phyloP scores from a whole-genome alignment of 2,329 filamentous ascomycete species.

The Hymenotorrendiella dingleyae region DNA sequence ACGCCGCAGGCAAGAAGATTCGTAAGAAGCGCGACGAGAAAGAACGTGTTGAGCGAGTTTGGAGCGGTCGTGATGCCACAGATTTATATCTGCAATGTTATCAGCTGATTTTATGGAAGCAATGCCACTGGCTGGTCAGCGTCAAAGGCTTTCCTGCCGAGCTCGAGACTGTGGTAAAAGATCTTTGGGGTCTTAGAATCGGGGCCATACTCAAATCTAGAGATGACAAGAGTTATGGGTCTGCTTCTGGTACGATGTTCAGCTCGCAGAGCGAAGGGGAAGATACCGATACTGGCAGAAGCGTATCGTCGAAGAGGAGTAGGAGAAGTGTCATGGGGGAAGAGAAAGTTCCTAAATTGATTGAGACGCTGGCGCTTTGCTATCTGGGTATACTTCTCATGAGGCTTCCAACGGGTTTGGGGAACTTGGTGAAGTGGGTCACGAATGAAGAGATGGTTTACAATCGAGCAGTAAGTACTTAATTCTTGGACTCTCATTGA shows the following conservation, averaged over 20 bases:
- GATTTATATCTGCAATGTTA: constrained; percentile 78
- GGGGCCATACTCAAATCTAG: constrained; percentile 36
- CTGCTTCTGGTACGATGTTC: constrained; percentile 30
- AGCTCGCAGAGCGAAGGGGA: constrained; percentile 32
- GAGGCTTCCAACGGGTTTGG: constrained; percentile 68
- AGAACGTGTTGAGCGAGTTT: constrained; percentile 48
- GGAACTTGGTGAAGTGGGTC: constrained; percentile 66
- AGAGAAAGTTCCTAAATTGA: constrained; percentile 52
- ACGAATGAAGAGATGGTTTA: constrained; percentile 65
- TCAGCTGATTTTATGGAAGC: constrained; percentile 78
- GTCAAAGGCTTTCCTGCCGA: constrained; percentile 62
- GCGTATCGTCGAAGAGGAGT: constrained; percentile 39
- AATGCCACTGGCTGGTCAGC: constrained; percentile 67
- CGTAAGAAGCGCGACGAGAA: constrained; percentile 57
- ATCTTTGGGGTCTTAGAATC: constrained; percentile 69
- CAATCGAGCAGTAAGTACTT: constrained; percentile 52
- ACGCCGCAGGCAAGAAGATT: constrained; percentile 48
- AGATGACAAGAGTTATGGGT: constrained; percentile 27
- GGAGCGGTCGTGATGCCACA: constrained; percentile 62
- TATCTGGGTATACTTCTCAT: constrained; percentile 75
- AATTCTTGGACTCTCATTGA: neutral
- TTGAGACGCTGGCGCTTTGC: constrained; percentile 71
- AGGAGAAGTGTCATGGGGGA: constrained; percentile 14
- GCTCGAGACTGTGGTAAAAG: constrained; percentile 71
- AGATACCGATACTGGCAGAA: constrained; percentile 34